A percentile compares a stretch with the other conserved stretches of the same genome.
phyloP scores from a whole-genome alignment of 2,329 filamentous ascomycete genomes.

The Colletotrichum salicis region DNA sequence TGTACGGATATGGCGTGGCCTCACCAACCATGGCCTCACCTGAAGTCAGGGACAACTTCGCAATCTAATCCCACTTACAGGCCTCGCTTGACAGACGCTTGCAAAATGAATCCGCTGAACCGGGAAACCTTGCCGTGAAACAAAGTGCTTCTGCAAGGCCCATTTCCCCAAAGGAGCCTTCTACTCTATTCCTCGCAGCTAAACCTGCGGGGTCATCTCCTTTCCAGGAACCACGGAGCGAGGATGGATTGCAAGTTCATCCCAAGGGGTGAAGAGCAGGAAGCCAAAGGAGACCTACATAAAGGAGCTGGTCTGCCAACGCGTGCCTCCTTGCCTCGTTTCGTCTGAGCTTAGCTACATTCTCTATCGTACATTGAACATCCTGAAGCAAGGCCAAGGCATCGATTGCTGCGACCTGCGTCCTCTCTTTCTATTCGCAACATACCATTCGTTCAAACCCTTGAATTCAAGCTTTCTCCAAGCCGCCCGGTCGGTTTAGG shows the following conservation, averaged over 20 bases:
- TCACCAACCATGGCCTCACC: constrained; percentile 31
- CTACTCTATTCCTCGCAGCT: constrained; percentile 35
- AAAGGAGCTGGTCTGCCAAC: constrained; percentile 13
- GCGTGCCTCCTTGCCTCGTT: background rate
- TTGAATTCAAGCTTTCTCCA: constrained; percentile 27
- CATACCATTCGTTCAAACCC: constrained; percentile 25
- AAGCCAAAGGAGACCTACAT: constrained; percentile 14
- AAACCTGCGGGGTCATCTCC: constrained; percentile 22
- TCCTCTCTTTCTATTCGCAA: constrained; percentile 32
- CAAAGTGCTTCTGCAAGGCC: constrained; percentile 10
- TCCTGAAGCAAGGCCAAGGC: constrained; percentile 34
- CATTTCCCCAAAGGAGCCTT: constrained; percentile 14
- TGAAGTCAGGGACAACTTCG: constrained; percentile 32
- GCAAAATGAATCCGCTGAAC: background rate
- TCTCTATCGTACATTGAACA: constrained; percentile 24
- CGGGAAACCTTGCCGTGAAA: constrained; percentile 27
- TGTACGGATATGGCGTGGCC: constrained; percentile 15
- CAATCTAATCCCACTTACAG: constrained; percentile 26
- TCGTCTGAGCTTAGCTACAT: constrained; percentile 32
- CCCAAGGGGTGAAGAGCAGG: background rate
- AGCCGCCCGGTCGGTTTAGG: constrained; percentile 31
- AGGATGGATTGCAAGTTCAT: constrained; percentile 14
- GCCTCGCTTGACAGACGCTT: background rate
- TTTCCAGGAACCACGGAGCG: constrained; percentile 17
- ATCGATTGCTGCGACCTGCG: constrained; percentile 35